Conservation (phyloP, 768 basidiomycete species). For the Cyclocybe cylindracea region DNA sequence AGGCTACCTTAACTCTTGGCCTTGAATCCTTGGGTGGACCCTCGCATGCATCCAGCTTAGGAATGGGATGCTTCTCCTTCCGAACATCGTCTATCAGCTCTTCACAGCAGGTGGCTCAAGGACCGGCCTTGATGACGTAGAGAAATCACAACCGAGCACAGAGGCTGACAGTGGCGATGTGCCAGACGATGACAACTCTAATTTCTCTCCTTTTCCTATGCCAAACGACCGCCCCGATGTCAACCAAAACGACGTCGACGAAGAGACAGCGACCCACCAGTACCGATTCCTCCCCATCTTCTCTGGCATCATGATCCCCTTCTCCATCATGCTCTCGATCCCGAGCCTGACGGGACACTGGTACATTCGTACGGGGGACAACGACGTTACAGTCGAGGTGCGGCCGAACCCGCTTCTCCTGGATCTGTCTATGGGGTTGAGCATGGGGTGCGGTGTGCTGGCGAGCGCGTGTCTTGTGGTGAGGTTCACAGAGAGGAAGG, state of each 20-base stretch:
- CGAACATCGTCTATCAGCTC: neutral
- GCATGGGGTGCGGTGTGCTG: conserved; percentile 64
- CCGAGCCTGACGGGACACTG: conserved; percentile 77
- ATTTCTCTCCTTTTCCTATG: too few relatives aligned
- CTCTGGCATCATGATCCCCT: conserved; percentile 69
- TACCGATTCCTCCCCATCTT: conserved; percentile 68
- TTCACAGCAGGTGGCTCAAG: neutral
- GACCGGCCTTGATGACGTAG: neutral
- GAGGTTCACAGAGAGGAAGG: conserved; percentile 71
- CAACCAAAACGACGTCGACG: neutral
- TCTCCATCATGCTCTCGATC: conserved; percentile 81
- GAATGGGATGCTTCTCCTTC: conserved; percentile 1
- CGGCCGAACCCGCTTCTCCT: conserved; percentile 58
- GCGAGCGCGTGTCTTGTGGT: conserved; percentile 69
- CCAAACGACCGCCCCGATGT: neutral
- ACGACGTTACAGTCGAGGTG: conserved; percentile 43
- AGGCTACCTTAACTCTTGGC: too few relatives aligned
- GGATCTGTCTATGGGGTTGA: conserved; percentile 60
- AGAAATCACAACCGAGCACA: neutral
- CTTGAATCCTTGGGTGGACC: too few relatives aligned
- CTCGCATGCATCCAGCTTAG: too few relatives aligned
- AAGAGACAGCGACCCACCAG: conserved; percentile 22
- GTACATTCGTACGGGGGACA: conserved; percentile 60
- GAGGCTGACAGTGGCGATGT: neutral
- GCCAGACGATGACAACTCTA: neutral